Evolutionary conservation across 1,284 basidiomycete species (phyloP), one percentile per base, ranked within the genome.

Genomic region (Ceratorhiza oryzae-sativae): DNA sequence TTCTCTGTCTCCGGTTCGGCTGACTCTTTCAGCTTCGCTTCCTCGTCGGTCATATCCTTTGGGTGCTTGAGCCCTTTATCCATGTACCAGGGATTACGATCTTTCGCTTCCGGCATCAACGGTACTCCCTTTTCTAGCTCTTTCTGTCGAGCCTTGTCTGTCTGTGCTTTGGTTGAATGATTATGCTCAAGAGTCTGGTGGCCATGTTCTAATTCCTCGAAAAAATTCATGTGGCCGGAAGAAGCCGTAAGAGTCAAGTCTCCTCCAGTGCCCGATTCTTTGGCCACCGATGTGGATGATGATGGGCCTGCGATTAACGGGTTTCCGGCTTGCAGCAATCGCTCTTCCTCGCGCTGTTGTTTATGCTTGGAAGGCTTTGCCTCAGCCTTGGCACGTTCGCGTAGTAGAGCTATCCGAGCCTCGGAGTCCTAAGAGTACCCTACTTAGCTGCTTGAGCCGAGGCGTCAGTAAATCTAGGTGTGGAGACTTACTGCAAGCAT

Each of bases 61-160:
- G 59, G 83, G 78, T 58, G 79, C 76, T 46, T 63, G 10, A 71
- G 53, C n/a, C 71, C 51, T 25, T 55, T 63, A 30, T 75, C 72
- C 0, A 87, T 87, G 78, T 93, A 93, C 91, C 91, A 93, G 1
- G 91, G 90, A 27, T 86, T 88, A 15, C 91, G 84, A 74, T 93
- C 91, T 75, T 91, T 89, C 18, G 82, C 85, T 2, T 87, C 85
- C 0, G 91, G 91, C 2, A 89, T 91, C 5, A 93, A 82, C 3
- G 89, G 83, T 13, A 92, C 77, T 6, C 92, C 91, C 75, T 87
- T 87, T 71, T 93, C 91, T 0, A 83, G 83, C 76, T 90, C 88
- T 2, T 73, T 76, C 23, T 73, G 71, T 32, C 39, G 46, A 46
- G 45, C 70, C 48, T 63, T 62, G 23, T 46, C 56, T 10, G 15